Evolutionary conservation across 495 filamentous ascomycete genomes (phyloP), one percentile per base, ranked within the genome.

Genomic region (Hypomontagnella submonticulosa): DNA sequence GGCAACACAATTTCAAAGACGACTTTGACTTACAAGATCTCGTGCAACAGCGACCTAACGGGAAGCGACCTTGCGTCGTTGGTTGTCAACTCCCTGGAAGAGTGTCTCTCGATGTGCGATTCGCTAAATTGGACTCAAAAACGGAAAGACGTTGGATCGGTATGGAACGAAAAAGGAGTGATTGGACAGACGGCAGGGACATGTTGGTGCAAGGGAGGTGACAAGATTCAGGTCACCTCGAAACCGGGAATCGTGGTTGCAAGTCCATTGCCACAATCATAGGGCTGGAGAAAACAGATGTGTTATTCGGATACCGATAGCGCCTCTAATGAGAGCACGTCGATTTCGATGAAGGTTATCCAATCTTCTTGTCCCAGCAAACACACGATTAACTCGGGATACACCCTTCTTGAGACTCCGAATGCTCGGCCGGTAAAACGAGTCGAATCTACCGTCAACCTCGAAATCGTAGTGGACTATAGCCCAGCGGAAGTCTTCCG

Each of bases 21-120:
- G 4, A 48, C 30, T 3, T 18, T 54, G 18, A 52, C 2, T 15
- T 65, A 65, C 41, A 52, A 41, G 10, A n/a, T 65, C 8, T 54
- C 46, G 15, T 65, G 62, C 15, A 18, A 59, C 16, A 58, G 54
- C 62, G 62, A 65, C 55, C 30, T 65, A 47, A 65, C 54, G 54
- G 62, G 62, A 33, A 53, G 18, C 12, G 10, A 34, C 33, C 47
- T 40, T 10, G 54, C 55, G 9, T 40, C 46, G 15, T 34, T 59
- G 27, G 40, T 48, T 8, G 42, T 41, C 20, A 54, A 27, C 23
- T 65, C 62, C 1, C 34, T 65, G 0, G 54, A 65, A 10, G 47
- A 65, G 20, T 65, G 62, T 20, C 27, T 65, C 19, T 33, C 32
- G 40, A n/a, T 66, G n/a, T 66, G 55, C 55, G 62, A 66, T 36